Evolutionary conservation across 192 early-diverging fungal species (phyloP).

Genomic region (Entomortierella lignicola): DNA sequence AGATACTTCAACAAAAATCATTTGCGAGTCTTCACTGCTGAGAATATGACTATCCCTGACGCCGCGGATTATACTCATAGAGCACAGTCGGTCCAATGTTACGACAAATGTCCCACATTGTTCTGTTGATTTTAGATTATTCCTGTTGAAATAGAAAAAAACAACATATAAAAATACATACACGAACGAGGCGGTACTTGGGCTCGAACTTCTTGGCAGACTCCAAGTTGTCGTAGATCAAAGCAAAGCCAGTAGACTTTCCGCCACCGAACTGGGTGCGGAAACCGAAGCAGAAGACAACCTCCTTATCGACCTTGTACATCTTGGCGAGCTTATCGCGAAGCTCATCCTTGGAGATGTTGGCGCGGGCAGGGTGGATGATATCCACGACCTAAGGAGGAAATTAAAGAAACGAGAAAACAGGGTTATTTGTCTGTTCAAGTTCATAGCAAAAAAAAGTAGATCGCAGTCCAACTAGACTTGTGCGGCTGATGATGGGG

Average conservation of each 20-base stretch:
- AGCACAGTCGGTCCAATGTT: too few species aligned
- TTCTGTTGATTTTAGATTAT: too few species aligned
- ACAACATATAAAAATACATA: constrained; percentile 32
- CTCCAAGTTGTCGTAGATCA: constrained; percentile 97
- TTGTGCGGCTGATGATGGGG: constrained; percentile 2
- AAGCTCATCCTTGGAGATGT: constrained; percentile 92
- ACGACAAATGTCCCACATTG: too few species aligned
- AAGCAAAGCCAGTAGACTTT: constrained; percentile 93
- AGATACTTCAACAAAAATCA: too few species aligned
- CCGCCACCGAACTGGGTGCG: constrained; percentile 97
- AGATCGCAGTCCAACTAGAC: background rate
- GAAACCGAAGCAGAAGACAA: constrained; percentile 95
- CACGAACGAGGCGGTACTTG: constrained; percentile 94
- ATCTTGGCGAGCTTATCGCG: constrained; percentile 94
- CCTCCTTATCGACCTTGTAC: constrained; percentile 93
- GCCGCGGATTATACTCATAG: too few species aligned
- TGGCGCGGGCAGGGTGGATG: constrained; percentile 93
- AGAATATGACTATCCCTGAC: too few species aligned
- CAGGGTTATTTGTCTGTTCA: background rate
- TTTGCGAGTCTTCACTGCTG: too few species aligned
- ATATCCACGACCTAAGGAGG: constrained; percentile 82
- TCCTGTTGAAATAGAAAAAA: too few species aligned
- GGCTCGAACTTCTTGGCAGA: constrained; percentile 98
- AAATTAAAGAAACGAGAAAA: background rate
- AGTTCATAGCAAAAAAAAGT: background rate